These are phyloP conservation scores for Phytophthora gonapodyides DNA, from an alignment of 352 stramenopile species.

Conservation along the genomic window DNA sequence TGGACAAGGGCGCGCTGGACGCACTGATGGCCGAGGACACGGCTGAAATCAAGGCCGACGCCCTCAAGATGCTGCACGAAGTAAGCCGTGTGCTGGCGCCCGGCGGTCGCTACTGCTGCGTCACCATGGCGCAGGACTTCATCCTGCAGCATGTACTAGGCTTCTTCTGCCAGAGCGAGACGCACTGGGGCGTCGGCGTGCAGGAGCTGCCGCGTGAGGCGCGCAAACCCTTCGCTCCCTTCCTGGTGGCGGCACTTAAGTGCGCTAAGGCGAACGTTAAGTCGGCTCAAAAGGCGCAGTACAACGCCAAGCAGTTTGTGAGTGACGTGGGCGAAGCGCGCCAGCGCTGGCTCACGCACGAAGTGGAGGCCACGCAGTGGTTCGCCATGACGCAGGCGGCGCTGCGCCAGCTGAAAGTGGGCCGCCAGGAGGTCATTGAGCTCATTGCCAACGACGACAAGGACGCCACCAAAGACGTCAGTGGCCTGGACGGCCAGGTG, in stretches of 20 bases:
- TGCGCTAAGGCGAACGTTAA: slow-evolving; percentile 25
- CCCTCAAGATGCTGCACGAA: slow-evolving; percentile 71
- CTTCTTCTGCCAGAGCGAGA: slow-evolving; percentile 42
- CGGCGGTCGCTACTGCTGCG: slow-evolving; percentile 68
- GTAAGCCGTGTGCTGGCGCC: slow-evolving; percentile 61
- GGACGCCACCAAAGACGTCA: slow-evolving; percentile 19
- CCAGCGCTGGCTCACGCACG: slow-evolving; percentile 57
- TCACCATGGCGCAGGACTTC: slow-evolving; percentile 84
- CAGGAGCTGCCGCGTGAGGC: slow-evolving; percentile 48
- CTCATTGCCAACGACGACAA: slow-evolving; percentile 53
- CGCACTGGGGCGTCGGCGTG: slow-evolving; percentile 39
- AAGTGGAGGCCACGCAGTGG: slow-evolving; percentile 66
- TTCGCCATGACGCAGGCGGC: slow-evolving; percentile 59
- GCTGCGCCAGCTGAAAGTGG: slow-evolving; percentile 54
- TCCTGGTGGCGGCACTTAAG: slow-evolving; percentile 54
- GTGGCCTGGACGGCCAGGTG: slow-evolving; percentile 27
- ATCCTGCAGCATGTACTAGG: slow-evolving; percentile 64
- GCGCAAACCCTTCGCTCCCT: slow-evolving; percentile 58
- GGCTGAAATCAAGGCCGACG: slow-evolving; percentile 43
- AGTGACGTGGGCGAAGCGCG: slow-evolving; percentile 28
- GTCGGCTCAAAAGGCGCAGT: slow-evolving; percentile 35
- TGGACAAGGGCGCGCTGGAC: slow-evolving; percentile 86
- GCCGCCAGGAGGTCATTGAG: slow-evolving; percentile 58
- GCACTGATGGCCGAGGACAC: slow-evolving; percentile 67
- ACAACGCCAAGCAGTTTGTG: slow-evolving; percentile 52